Percentiles rank a stretch among this genome's conserved stretches.
Evolutionary conservation across 2,329 filamentous ascomycete species (phyloP).

Genomic region (Ilyonectria destructans): DNA sequence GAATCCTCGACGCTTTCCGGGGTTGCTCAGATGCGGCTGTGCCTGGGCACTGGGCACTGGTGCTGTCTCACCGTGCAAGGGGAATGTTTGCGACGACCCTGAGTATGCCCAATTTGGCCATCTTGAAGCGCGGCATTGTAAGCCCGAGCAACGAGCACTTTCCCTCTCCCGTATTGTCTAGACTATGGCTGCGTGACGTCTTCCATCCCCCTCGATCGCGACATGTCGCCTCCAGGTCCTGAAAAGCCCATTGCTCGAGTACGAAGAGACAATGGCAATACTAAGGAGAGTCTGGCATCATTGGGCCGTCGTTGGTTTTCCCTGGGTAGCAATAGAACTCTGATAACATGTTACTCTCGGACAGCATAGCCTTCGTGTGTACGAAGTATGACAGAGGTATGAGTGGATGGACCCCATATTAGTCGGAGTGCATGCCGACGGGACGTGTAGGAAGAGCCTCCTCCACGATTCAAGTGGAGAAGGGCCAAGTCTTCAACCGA

Average conservation of each 20-base stretch:
- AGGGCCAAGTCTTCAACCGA: not conserved
- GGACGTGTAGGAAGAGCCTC: not conserved
- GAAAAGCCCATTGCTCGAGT: slow-evolving; percentile 14
- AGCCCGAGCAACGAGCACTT: not conserved
- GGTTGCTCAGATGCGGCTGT: slow-evolving; percentile 9
- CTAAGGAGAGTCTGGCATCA: not conserved
- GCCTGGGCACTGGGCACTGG: not conserved
- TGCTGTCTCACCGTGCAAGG: not conserved
- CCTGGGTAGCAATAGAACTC: slow-evolving; percentile 9
- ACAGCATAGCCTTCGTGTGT: not conserved
- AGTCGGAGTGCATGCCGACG: slow-evolving; percentile 8
- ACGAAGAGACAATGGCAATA: not conserved
- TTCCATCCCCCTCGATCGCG: slow-evolving; percentile 36
- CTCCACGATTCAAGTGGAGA: slow-evolving; percentile 2
- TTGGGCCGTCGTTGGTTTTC: slow-evolving; percentile 8
- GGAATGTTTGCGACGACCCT: not conserved
- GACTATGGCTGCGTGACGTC: slow-evolving; percentile 33
- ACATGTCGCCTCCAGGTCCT: slow-evolving; percentile 16
- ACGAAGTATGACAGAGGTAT: not conserved
- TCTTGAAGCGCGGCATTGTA: not conserved
- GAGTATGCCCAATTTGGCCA: not conserved
- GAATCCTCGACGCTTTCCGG: slow-evolving; percentile 25
- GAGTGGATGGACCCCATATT: slow-evolving; percentile 11
- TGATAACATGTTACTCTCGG: slow-evolving; percentile 9
- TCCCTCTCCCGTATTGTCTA: not conserved